A percentile compares a stretch with the other conserved stretches of the same genome.
These are phyloP conservation scores for Trichoderma semiorbis DNA, from an alignment of 2,329 filamentous ascomycete genomes.

Conservation along the genomic window DNA sequence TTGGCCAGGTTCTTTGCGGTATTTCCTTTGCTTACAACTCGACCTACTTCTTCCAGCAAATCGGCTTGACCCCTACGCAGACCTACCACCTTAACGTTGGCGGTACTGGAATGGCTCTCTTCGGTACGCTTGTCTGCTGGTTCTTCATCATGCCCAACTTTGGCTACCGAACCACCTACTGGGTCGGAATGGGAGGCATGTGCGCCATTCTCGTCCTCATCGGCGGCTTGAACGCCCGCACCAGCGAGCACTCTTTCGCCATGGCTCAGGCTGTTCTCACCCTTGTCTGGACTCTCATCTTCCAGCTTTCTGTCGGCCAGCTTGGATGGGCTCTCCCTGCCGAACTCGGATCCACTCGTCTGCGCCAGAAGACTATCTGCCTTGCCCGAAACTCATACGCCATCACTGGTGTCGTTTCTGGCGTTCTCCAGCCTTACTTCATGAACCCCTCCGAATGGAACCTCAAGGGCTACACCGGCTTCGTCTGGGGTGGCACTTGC, in stretches of 20 bases:
- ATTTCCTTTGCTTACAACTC: constrained; percentile 35
- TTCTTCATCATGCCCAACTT: constrained; percentile 38
- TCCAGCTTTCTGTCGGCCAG: constrained; percentile 39
- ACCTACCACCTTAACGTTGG: constrained; percentile 37
- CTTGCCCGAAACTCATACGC: constrained; percentile 45
- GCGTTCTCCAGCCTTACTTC: constrained; percentile 47
- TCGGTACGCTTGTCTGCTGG: constrained; percentile 46
- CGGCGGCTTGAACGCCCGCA: constrained; percentile 39
- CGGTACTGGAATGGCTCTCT: constrained; percentile 38
- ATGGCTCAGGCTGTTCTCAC: constrained; percentile 36
- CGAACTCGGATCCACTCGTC: constrained; percentile 48
- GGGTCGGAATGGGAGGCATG: constrained; percentile 43
- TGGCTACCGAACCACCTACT: constrained; percentile 44
- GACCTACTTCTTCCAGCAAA: constrained; percentile 39
- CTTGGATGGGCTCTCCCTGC: constrained; percentile 35
- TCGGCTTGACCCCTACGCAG: constrained; percentile 29
- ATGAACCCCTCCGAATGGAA: constrained; percentile 45
- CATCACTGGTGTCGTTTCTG: constrained; percentile 48
- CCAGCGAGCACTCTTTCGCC: constrained; percentile 24
- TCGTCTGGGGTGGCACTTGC: constrained; percentile 47
- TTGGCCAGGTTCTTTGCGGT: constrained; percentile 12
- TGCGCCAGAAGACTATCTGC: constrained; percentile 54
- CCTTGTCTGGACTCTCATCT: constrained; percentile 33
- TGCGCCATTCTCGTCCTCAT: constrained; percentile 38
- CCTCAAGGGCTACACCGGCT: constrained; percentile 46